Conservation (phyloP, 495 filamentous ascomycete genomes). For the Xanthoparmelia taractica region DNA sequence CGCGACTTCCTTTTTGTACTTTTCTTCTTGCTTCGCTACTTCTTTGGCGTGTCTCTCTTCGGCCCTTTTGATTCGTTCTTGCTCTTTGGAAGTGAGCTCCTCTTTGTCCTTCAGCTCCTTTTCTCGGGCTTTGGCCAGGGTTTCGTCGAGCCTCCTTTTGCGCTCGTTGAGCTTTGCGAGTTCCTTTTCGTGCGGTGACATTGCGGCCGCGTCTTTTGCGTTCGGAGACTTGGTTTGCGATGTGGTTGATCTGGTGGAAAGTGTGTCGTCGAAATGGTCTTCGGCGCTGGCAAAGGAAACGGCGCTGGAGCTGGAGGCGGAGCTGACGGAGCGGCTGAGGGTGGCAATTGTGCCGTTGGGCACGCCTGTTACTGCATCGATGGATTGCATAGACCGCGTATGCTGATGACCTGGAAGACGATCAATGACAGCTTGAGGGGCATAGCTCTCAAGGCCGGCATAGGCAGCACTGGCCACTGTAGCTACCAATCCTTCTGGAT, state of each 20-base stretch:
- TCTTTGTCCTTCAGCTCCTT: constrained; percentile 42
- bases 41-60: constrained; percentile 54
- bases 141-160: constrained; percentile 61
- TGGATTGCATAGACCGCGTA: constrained; percentile 4
- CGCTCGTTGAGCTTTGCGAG: constrained; percentile 65
- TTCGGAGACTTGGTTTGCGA: constrained; percentile 15
- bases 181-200: constrained; percentile 57
- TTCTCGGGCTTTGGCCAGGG: constrained; percentile 47
- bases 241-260: constrained; percentile 14
- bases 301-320: constrained; percentile 22
- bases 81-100: constrained; percentile 38
- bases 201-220: constrained; percentile 21
- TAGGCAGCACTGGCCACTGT: constrained; percentile 39
- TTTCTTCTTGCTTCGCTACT: constrained; percentile 55
- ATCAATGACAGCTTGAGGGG: constrained; percentile 43
- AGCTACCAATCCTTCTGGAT: constrained; percentile 35
- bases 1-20: constrained; percentile 52
- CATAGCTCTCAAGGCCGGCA: constrained; percentile 36
- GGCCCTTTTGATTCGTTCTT: constrained; percentile 42
- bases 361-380: constrained; percentile 17
- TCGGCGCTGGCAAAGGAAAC: constrained; percentile 34
- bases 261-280: constrained; percentile 24
- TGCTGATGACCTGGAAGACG: constrained; percentile 38
- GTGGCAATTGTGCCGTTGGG: constrained; percentile 24
- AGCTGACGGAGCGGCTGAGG: constrained; percentile 34